These are phyloP conservation scores for Tuctoria greenei DNA, from an alignment of 176 grass and related monocot genomes.

Conservation along the genomic window DNA sequence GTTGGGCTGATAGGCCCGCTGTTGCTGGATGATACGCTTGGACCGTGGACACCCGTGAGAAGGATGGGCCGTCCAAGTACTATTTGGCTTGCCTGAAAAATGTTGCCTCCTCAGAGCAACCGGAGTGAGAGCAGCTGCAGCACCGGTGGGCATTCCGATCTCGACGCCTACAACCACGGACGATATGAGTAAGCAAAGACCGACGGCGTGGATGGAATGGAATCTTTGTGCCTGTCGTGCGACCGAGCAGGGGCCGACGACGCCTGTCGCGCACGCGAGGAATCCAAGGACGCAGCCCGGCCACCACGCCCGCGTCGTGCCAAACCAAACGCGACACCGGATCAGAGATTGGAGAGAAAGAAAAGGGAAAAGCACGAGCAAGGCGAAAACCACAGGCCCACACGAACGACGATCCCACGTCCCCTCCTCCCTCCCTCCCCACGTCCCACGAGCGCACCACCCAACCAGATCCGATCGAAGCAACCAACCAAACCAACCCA, in stretches of 20 bases:
- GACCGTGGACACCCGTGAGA: too few relatives aligned
- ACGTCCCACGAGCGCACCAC: too few relatives aligned
- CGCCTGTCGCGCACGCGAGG: background rate
- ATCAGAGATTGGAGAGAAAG: background rate
- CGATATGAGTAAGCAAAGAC: background rate
- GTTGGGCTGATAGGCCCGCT: background rate
- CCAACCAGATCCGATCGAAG: background rate
- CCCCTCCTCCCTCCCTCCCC: too few relatives aligned
- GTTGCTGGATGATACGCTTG: too few relatives aligned
- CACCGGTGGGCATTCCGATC: too few relatives aligned
- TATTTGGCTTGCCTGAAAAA: background rate
- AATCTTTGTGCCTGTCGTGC: background rate
- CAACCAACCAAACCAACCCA: background rate
- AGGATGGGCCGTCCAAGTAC: background rate
- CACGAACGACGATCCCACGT: background rate
- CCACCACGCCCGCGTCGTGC: too few relatives aligned
- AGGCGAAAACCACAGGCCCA: background rate
- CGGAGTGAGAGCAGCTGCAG: too few relatives aligned
- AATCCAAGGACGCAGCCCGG: background rate
- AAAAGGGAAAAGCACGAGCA: background rate
- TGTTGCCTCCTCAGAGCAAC: too few relatives aligned
- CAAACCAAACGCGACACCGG: background rate
- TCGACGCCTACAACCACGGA: background rate
- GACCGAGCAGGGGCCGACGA: background rate
- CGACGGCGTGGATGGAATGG: background rate